phyloP scores from a whole-genome alignment of 441 rosid species.

The Syzygium malaccense region DNA sequence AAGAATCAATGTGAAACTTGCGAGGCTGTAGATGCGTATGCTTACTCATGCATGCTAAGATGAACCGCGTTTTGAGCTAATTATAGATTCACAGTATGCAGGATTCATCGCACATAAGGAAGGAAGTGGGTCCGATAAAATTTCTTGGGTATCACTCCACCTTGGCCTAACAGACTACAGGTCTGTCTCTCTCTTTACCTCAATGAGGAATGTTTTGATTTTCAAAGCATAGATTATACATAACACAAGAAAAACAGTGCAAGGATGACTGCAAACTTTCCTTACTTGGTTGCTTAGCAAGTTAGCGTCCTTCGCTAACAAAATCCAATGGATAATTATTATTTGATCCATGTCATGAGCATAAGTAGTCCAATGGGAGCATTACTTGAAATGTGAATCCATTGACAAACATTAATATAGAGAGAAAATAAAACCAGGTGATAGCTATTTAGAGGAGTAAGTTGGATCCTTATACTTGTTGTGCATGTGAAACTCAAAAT shows the following conservation, averaged over 20 bases:
- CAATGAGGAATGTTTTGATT: neutral
- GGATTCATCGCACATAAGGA: constrained; percentile 27
- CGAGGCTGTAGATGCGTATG: neutral
- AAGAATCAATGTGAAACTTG: neutral
- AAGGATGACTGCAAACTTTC: neutral
- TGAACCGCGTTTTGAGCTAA: neutral
- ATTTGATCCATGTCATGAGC: neutral
- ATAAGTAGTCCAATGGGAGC: neutral
- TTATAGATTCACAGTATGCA: constrained; percentile 50
- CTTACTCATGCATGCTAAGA: neutral
- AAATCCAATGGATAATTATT: neutral
- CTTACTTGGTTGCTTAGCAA: neutral
- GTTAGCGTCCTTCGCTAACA: neutral
- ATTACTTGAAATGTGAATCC: neutral
- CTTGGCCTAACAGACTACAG: constrained; percentile 91
- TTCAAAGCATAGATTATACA: neutral
- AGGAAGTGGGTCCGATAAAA: constrained; percentile 27
- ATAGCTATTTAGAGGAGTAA: neutral
- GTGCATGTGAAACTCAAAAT: neutral
- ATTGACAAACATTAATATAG: neutral
- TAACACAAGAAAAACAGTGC: neutral
- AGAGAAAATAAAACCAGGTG: neutral
- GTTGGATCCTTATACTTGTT: neutral
- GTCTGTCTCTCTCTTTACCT: constrained; percentile 18
- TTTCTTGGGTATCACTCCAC: constrained; percentile 40